Conservation (phyloP, 1,284 basidiomycete genomes). For the Omphalotus olearius region DNA sequence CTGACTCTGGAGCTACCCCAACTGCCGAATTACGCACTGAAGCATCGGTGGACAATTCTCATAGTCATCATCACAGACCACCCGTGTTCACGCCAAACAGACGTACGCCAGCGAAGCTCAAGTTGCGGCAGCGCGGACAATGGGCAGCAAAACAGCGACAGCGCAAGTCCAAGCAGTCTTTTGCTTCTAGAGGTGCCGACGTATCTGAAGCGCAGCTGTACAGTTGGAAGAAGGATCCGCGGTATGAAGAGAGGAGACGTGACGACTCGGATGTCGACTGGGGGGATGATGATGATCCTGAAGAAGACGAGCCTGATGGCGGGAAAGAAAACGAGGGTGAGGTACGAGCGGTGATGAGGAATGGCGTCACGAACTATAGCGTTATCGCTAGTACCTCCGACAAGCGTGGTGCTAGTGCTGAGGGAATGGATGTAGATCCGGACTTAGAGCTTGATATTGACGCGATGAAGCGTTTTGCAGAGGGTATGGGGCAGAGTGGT, state of each 20-base stretch:
- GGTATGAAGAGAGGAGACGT: constrained; percentile 45
- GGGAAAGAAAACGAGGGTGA: constrained; percentile 25
- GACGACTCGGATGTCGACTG: constrained; percentile 73
- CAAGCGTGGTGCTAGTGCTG: constrained; percentile 20
- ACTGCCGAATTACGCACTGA: not conserved
- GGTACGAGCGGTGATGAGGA: constrained; percentile 7
- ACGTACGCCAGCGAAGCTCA: constrained; percentile 15
- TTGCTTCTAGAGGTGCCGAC: constrained; percentile 52
- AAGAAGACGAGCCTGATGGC: constrained; percentile 20
- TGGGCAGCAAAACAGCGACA: constrained; percentile 19
- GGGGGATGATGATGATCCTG: constrained; percentile 51
- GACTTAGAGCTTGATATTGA: constrained; percentile 41
- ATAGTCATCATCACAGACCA: constrained; percentile 9
- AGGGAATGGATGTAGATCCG: constrained; percentile 59
- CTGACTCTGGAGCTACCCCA: not conserved
- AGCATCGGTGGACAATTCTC: no score
- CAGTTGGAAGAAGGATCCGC: constrained; percentile 40
- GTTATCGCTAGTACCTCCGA: not conserved
- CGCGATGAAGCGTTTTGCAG: constrained; percentile 53
- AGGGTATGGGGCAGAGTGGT: constrained; percentile 45
- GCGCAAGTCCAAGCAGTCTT: constrained; percentile 29
- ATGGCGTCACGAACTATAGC: constrained; percentile 1
- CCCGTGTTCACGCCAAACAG: constrained; percentile 21
- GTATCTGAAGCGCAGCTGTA: constrained; percentile 49
- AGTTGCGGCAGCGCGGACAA: constrained; percentile 21